These are phyloP conservation scores for Tolypocladium ovalisporum DNA, from an alignment of 2,329 filamentous ascomycete species.

Conservation along the genomic window DNA sequence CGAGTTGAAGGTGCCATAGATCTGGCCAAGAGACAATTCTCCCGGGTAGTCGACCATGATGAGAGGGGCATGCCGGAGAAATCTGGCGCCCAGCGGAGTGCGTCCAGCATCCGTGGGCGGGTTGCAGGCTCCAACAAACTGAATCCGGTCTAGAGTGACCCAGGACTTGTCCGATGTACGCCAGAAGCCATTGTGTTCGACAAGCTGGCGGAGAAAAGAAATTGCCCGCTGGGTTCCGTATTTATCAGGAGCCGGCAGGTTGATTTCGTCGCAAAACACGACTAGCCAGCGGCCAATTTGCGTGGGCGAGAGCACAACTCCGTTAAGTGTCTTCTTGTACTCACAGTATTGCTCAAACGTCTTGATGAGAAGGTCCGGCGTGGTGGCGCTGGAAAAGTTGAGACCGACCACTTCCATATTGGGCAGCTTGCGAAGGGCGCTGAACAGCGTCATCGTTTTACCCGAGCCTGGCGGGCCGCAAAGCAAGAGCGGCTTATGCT, in stretches of 20 bases:
- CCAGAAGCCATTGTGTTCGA: slow-evolving; percentile 99
- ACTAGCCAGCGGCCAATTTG: slow-evolving; percentile 98
- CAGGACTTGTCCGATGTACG: slow-evolving; percentile 93
- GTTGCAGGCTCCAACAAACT: slow-evolving; percentile 98
- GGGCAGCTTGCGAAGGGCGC: slow-evolving; percentile 86
- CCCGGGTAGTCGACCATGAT: slow-evolving; percentile 99
- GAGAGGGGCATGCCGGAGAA: slow-evolving; percentile 92
- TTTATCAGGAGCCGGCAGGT: slow-evolving; percentile 91
- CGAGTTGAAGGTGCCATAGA: slow-evolving; percentile 96
- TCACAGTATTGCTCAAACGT: slow-evolving; percentile 99
- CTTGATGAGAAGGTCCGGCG: slow-evolving; percentile 94
- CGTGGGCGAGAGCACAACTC: slow-evolving; percentile 87
- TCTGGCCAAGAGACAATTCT: slow-evolving; percentile 86
- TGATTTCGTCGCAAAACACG: slow-evolving; percentile 99
- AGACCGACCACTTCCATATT: slow-evolving; percentile 99
- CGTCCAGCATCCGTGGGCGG: slow-evolving; percentile 94
- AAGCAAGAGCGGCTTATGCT: slow-evolving; percentile 92
- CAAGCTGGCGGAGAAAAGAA: slow-evolving; percentile 90
- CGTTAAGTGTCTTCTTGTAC: slow-evolving; percentile 97
- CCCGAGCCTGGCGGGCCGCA: slow-evolving; percentile 96
- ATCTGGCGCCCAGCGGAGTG: slow-evolving; percentile 85
- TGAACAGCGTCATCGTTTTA: slow-evolving; percentile 99
- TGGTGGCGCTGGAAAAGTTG: slow-evolving; percentile 98
- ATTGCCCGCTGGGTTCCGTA: slow-evolving; percentile 97
- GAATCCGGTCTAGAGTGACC: slow-evolving; percentile 95